Base-by-base conservation (phyloP, 345 rosid species). In the Corchorus olitorius region DNA sequence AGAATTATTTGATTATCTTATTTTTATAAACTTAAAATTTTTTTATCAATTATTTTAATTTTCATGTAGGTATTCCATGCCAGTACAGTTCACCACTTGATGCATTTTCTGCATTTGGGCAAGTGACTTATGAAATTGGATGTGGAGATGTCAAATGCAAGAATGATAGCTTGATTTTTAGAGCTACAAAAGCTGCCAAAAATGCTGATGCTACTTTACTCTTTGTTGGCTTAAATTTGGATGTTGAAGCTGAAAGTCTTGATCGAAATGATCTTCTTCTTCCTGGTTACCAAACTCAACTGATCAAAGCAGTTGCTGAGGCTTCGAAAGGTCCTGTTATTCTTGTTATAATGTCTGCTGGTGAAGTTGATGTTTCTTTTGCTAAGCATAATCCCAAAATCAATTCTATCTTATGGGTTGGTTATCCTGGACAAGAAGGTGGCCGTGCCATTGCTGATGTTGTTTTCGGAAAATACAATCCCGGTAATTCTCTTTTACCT, bases 351-450 rank as follows among this genome's bases (percentile, higher is more conserved):
- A 72, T 85, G 83, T 85, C 89, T 16, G 90, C 80, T 0, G 89
- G 86, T 12, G 83, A 85, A 0, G 37, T 89, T 4, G 92, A 87
- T 59, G 72, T 89, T 27, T 48, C 78, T 1, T 87, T 85, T 46
- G 89, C 88, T 7, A 79, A 72, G 58, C 8, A 59, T 0, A 81
- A 83, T 20, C 6, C 22, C 0, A 81, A 82, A 0, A 78, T 89
- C 33, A 73, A 60, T 5, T 73, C 81, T 49, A 85, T 89, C 34
- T 53, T 89, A 39, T 89, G 92, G 92, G 92, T 79, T 34, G 90
- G 90, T 13, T 84, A 79, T 46, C 92, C 92, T 5, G 92, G 89
- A 33, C 79, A 89, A 17, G 82, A 81, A 49, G 92, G 92, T 1
- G 89, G 87, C 0, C 76, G 0, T 0, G 92, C 87, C 16, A 84